A percentile compares a stretch with the other conserved stretches of the same genome.
Conservation (phyloP, 768 basidiomycete genomes). For the Paxillus ammoniavirescens region DNA sequence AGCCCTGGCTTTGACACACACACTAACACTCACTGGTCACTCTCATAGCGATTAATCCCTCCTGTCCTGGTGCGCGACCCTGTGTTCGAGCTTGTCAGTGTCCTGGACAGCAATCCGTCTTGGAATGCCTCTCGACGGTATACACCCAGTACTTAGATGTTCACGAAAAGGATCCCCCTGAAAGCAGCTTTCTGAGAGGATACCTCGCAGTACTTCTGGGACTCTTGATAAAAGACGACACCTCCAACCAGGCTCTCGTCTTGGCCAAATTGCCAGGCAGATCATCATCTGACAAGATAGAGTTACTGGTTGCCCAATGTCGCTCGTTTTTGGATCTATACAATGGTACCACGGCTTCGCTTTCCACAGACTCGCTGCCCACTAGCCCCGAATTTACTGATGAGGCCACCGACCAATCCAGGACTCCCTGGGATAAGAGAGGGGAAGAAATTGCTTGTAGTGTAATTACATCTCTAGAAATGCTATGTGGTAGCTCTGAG, state of each 20-base stretch:
- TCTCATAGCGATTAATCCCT: slow-evolving; percentile 47
- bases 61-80: slow-evolving; percentile 45
- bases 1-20: slow-evolving; percentile 17
- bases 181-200: slow-evolving; percentile 59
- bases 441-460: slow-evolving; percentile 45
- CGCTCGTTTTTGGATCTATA: slow-evolving; percentile 43
- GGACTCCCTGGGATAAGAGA: slow-evolving; percentile 24
- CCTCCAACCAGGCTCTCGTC: slow-evolving; percentile 32
- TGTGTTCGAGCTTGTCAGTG: slow-evolving; percentile 61
- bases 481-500: slow-evolving; percentile 4
- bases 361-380: slow-evolving; percentile 17
- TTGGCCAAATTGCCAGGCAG: slow-evolving; percentile 35
- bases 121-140: slow-evolving; percentile 51
- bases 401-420: slow-evolving; percentile 5
- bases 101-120: slow-evolving; percentile 37
- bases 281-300: slow-evolving; percentile 29
- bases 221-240: slow-evolving; percentile 37
- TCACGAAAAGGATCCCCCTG: slow-evolving; percentile 24
- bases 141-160: slow-evolving; percentile 40
- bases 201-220: slow-evolving; percentile 77
- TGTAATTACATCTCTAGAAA: slow-evolving; percentile 55
- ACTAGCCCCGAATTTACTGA: slow-evolving; percentile 5
- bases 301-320: slow-evolving; percentile 34
- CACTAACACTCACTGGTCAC: neutral
- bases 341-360: slow-evolving; percentile 29